Evolutionary conservation across 192 early-diverging fungal species (phyloP), one percentile per base, ranked within the genome.

Genomic region (Podila horticola): DNA sequence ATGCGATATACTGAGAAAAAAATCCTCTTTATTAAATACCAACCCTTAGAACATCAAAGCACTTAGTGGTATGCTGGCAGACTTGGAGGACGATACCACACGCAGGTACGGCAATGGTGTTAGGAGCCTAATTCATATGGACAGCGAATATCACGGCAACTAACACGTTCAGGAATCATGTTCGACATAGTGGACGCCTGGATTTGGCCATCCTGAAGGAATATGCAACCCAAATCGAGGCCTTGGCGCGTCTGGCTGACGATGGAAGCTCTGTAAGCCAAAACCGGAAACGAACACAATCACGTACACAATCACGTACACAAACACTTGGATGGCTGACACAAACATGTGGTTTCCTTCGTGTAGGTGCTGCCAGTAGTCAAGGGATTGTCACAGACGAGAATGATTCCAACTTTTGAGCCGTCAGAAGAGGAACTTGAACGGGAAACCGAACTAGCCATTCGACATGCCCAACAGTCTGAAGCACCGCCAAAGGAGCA

Each of bases 31-130:
- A 2, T 5, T 19, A 11, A 34, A 34, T 34, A 34, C 4, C 33
- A 34, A 34, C 48, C 22, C 45, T 33, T 68, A 81, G 77, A 72
- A 68, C 30, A 73, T 81, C 45, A 81, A 62, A 31, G 59, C 67
- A 22, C 24, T 81, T 6, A 55, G 52, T 2, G 62, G 52, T 1
- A 69, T 81, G 71, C 38, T 81, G 36, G 45, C 45, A 15, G 67
- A 52, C 17, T 31, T 81, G 38, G 71, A 73, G 48, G 61, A 81
- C 22, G 77, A 81, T 10, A 55, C 72, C 12, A 55, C 51, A 30
- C 28, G 6, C 33, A 73, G 41, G 77, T 72, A 68, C 17, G 3
- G 34, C 34, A 17, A 17, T 3, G 41, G 41, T 17, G 15, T 45
- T 13, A 45, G 41, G 41, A 45, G 15, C 15, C 41, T 4, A 7